Evolutionary conservation across 2,329 filamentous ascomycete species (phyloP).

Genomic region (Monosporascus sp.): DNA sequence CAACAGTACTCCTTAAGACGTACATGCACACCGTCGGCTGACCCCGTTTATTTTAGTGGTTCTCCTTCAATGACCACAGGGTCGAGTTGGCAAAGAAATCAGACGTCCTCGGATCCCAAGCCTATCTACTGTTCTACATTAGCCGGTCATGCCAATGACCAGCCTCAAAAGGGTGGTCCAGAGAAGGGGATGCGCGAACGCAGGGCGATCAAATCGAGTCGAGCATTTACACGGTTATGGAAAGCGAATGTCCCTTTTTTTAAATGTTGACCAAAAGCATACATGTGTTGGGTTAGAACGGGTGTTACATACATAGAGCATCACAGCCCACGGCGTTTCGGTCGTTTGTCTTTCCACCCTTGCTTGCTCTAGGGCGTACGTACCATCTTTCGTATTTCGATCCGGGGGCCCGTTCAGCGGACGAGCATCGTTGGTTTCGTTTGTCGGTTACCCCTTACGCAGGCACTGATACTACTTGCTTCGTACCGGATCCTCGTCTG

Average conservation of each 20-base stretch:
- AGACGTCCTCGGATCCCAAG: constrained; percentile 79
- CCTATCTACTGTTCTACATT: constrained; percentile 87
- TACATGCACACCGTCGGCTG: not conserved
- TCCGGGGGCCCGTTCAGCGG: too few species aligned
- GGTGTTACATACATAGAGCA: too few species aligned
- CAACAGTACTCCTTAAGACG: constrained; percentile 1
- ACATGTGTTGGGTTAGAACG: not conserved
- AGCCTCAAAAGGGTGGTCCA: not conserved
- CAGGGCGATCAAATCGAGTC: not conserved
- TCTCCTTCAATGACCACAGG: constrained; percentile 91
- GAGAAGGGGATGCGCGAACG: not conserved
- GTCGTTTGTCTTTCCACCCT: too few species aligned
- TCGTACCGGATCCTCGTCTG: too few species aligned
- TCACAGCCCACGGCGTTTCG: too few species aligned
- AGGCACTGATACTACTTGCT: too few species aligned
- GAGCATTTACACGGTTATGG: not conserved
- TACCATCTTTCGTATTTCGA: too few species aligned
- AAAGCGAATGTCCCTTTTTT: not conserved
- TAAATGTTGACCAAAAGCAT: not conserved
- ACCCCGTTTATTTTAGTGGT: constrained; percentile 58
- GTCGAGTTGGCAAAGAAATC: constrained; percentile 79
- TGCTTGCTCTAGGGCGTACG: too few species aligned
- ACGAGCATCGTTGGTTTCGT: too few species aligned
- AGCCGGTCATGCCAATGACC: constrained; percentile 42
- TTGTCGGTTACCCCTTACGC: too few species aligned